A percentile compares a stretch with the other conserved stretches of the same genome.
phyloP scores from a whole-genome alignment of 768 basidiomycete genomes.

The Exidia glandulosa region DNA sequence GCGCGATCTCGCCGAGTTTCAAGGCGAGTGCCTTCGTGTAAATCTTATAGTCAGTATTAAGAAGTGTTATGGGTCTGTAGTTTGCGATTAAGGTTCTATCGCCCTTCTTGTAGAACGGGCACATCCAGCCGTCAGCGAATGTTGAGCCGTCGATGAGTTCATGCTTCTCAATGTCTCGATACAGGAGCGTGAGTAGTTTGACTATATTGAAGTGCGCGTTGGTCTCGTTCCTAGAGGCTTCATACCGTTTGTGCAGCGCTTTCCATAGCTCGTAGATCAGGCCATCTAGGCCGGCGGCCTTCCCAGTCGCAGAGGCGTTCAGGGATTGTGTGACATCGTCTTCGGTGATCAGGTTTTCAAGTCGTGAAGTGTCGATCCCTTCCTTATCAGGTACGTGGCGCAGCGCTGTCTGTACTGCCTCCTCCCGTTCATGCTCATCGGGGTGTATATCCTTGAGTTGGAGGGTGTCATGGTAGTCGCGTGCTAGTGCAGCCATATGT shows the following conservation, averaged over 20 bases:
- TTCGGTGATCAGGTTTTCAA: too few species aligned
- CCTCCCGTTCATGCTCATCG: too few species aligned
- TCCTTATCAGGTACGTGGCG: too few species aligned
- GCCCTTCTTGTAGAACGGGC: slow-evolving; percentile 7
- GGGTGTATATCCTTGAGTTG: too few species aligned
- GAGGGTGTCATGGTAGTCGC: too few species aligned
- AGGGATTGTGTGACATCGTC: background rate
- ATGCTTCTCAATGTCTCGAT: background rate
- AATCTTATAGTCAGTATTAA: slow-evolving; percentile 8
- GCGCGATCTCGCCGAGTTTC: background rate
- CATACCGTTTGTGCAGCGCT: background rate
- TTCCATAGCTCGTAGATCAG: background rate
- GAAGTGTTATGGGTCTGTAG: slow-evolving; percentile 9
- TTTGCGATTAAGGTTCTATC: slow-evolving; percentile 1
- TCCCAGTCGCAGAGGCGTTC: background rate
- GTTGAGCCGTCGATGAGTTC: background rate
- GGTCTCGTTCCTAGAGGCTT: too few species aligned
- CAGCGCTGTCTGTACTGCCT: too few species aligned
- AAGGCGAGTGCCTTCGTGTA: background rate
- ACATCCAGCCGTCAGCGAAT: slow-evolving; percentile 3
- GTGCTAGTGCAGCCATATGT: background rate
- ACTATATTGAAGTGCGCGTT: background rate
- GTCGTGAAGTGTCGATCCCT: too few species aligned
- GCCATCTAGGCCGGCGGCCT: background rate
- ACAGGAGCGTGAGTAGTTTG: background rate